Base-by-base conservation (phyloP, 768 basidiomycete species). In the Pseudohyphozyma bogoriensis region DNA sequence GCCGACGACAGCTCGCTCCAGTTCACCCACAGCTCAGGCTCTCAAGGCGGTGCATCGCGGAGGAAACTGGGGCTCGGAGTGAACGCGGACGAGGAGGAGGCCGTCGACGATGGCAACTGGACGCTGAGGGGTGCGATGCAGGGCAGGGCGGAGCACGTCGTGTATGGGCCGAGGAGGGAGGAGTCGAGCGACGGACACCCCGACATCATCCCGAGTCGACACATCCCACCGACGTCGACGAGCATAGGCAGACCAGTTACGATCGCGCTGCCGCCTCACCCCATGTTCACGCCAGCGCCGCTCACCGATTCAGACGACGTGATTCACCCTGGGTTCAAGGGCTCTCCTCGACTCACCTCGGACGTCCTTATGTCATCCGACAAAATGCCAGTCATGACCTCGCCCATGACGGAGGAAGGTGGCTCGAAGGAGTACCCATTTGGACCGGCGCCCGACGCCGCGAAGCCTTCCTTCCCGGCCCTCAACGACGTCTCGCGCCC, bases 111-210 rank as follows among this genome's bases (percentile, higher is more conserved):
- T 28, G 33, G 55, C 32, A 18, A 56, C 50, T 24, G 50, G 4
- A 59, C 53, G 3, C 49, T 67, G 11, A 40, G 66, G 8, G 66
- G 62, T 5, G 66, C 66, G 32, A 56, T 67, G 44, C 66, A 67
- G 57, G 66, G 66, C 44, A 63, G 61, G 45, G 66, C 62, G 2
- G 66, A 67, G 44, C 66, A 67, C 22, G 66, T 67, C 52, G 66
- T 67, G 24, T 67, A 67, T 32, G 66, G 66, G 16, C 62, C 66
- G 18, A 26, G 59, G 31, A 24, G 58, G 35, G 58, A 60, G 24
- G 61, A 61, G n/a, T n/a, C n/a, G n/a, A n/a, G n/a, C n/a, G n/a
- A n/a, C n/a, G n/a, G n/a, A n/a, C n/a, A n/a, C n/a, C n/a, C n/a
- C n/a, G n/a, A n/a, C n/a, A n/a, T n/a, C n/a, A n/a, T n/a, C n/a